Evolutionary conservation across 1,284 basidiomycete genomes (phyloP).

Genomic region (Ustilago cynodontis): DNA sequence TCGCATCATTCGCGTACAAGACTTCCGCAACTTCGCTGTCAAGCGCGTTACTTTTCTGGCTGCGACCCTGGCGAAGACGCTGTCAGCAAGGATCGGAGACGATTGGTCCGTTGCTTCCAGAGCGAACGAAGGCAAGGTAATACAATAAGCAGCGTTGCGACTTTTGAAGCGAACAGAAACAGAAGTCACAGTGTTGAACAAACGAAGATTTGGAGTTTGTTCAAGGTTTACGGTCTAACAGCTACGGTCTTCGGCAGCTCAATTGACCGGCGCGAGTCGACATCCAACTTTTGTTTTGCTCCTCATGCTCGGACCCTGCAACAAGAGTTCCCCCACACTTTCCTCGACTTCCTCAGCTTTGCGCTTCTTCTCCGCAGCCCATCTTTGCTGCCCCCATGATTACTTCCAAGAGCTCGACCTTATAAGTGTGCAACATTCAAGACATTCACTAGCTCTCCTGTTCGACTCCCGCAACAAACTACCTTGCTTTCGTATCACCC

Average conservation of each 20-base stretch:
- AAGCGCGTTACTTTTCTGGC: too few relatives aligned
- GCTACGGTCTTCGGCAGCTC: slow-evolving; percentile 9
- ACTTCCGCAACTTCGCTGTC: too few relatives aligned
- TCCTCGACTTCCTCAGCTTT: not conserved
- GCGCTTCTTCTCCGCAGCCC: slow-evolving; percentile 21
- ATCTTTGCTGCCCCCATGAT: not conserved
- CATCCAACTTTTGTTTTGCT: not conserved
- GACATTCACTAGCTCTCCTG: not conserved
- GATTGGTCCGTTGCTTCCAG: too few relatives aligned
- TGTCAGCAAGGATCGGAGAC: too few relatives aligned
- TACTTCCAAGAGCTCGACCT: not conserved
- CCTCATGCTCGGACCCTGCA: not conserved
- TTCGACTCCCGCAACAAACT: not conserved
- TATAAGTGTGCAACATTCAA: not conserved
- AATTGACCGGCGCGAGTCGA: slow-evolving; percentile 9
- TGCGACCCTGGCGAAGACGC: too few relatives aligned
- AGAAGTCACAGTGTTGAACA: too few relatives aligned
- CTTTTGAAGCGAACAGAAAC: not conserved
- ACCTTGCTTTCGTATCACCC: not conserved
- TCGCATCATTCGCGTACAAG: too few relatives aligned
- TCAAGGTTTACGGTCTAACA: not conserved
- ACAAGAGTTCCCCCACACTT: not conserved
- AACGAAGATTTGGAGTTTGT: not conserved
- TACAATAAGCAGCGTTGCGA: too few relatives aligned
- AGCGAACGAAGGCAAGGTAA: too few relatives aligned